Base-by-base conservation (phyloP, 202 grass and related monocot species). In the Zoysia matrella region DNA sequence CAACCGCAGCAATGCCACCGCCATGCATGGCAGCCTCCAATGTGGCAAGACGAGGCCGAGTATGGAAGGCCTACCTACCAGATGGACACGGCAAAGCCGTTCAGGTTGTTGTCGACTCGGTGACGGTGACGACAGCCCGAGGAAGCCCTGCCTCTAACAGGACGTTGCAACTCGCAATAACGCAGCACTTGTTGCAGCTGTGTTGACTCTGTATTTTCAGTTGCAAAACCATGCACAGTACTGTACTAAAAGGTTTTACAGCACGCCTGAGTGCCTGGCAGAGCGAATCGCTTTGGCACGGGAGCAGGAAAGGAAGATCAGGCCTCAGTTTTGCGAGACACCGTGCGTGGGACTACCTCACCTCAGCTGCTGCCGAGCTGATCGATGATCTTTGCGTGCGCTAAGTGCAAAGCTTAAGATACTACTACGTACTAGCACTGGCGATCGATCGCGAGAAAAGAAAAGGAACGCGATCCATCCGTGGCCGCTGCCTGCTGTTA, bases 361-460 rank as follows among this genome's bases (percentile, higher is more conserved):
- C 48, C 55, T 57, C 56, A 10, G 9, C 55, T 18, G 82, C 40
- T 49, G n/a, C 49, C 8, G 51, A 60, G 65, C 30, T 36, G 30
- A 36, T 36, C 30, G 30, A 36, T 36, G 30, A 36, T 70, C 89
- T 94, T 94, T 94, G 92, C 92, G 90, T 94, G 92, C 79, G 85
- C 14, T 36, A 63, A 69, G 84, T 51, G 67, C 67, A 87, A 91
- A 89, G 86, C 52, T 66, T 48, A 56, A 89, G 84, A 91, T 94
- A 9, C 84, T 67, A 36, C 30, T 36, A 36, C 30, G 30, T 36
- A 36, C 30, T 36, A 36, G 30, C 30, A 36, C 30, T 36, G 54
- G 16, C 2, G 58, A 14, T 57, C 47, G 67, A 36, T 65, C 47
- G 67, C 15, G 6, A 41, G 36, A 56, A 3, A 51, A 43, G 18